Percentiles rank a stretch among this genome's conserved stretches.
Conservation (phyloP, 2,329 filamentous ascomycete species). For the Waltergamsia citrina region DNA sequence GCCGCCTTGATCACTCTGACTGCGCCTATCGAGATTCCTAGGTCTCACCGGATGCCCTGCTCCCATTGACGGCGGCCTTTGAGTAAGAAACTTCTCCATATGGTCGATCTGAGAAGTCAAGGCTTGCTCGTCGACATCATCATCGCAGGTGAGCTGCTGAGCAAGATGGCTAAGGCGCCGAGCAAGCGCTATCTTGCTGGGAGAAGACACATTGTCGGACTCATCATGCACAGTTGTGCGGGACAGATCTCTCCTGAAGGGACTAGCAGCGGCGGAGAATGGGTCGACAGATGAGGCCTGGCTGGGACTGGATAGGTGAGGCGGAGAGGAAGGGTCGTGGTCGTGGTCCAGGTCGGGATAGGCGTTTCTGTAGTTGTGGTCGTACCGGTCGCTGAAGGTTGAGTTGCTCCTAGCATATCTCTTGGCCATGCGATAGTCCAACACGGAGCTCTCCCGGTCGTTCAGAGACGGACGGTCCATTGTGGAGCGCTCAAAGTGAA, state of each 20-base stretch:
- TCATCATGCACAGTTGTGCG: slow-evolving; percentile 2
- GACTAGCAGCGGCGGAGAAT: slow-evolving; percentile 2
- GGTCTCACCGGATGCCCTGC: not conserved
- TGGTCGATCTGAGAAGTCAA: slow-evolving; percentile 26
- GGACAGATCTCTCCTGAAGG: slow-evolving; percentile 5
- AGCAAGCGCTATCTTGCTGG: slow-evolving; percentile 33
- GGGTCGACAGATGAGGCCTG: slow-evolving; percentile 2
- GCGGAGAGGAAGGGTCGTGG: slow-evolving; percentile 1
- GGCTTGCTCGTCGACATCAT: slow-evolving; percentile 20
- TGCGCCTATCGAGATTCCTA: slow-evolving; percentile 12
- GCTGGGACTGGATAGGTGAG: slow-evolving; percentile 7
- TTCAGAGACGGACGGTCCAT: not conserved
- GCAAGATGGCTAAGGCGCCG: slow-evolving; percentile 27
- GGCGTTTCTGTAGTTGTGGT: not conserved
- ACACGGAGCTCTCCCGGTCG: not conserved
- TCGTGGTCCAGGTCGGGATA: not conserved
- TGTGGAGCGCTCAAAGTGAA: too few species aligned
- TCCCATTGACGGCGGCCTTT: not conserved
- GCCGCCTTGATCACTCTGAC: slow-evolving; percentile 1
- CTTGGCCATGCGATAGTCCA: not conserved
- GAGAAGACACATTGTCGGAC: slow-evolving; percentile 1
- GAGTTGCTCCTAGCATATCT: not conserved
- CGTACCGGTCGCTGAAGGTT: not conserved
- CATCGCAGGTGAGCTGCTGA: slow-evolving; percentile 21
- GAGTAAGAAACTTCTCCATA: slow-evolving; percentile 18